A percentile compares a stretch with the other conserved stretches of the same genome.
Evolutionary conservation across 1,139 yeast species (phyloP).

Genomic region (Scheffersomyces quercinus): DNA sequence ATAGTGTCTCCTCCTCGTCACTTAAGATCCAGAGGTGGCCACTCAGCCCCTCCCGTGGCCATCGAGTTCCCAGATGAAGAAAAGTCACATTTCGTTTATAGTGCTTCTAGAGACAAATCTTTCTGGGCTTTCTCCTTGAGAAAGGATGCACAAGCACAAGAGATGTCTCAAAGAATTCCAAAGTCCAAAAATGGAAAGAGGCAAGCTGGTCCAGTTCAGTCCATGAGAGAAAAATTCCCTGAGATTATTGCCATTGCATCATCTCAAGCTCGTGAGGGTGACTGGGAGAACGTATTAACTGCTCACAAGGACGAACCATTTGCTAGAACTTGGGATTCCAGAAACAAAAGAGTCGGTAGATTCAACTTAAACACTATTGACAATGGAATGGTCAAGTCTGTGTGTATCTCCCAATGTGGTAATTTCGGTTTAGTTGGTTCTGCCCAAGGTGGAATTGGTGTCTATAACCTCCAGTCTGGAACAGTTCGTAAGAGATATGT

Average conservation of each 20-base stretch:
- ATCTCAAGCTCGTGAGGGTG: conserved; percentile 77
- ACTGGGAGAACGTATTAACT: conserved; percentile 95
- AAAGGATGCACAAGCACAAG: conserved; percentile 96
- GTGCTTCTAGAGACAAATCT: conserved; percentile 85
- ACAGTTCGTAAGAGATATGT: conserved; percentile 62
- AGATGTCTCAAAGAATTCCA: conserved; percentile 76
- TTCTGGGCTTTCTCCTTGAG: conserved; percentile 91
- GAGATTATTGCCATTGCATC: conserved; percentile 75
- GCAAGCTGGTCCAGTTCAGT: conserved; percentile 55
- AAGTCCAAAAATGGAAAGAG: conserved; percentile 56
- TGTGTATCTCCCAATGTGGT: conserved; percentile 88
- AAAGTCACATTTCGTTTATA: conserved; percentile 78
- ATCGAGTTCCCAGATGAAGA: conserved; percentile 77
- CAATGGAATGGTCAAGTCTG: conserved; percentile 76
- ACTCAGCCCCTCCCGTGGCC: conserved; percentile 83
- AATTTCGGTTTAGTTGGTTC: conserved; percentile 96
- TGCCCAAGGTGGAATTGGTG: conserved; percentile 81
- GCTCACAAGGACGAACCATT: conserved; percentile 81
- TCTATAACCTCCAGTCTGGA: conserved; percentile 91
- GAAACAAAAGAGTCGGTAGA: conserved; percentile 77
- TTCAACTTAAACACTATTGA: conserved; percentile 72
- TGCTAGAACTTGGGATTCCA: conserved; percentile 94
- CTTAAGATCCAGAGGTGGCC: conserved; percentile 94
- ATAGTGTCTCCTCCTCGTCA: conserved; percentile 89
- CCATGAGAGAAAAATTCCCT: conserved; percentile 66